Evolutionary conservation across 345 rosid species (phyloP).

Genomic region (Tarenaya hassleriana): DNA sequence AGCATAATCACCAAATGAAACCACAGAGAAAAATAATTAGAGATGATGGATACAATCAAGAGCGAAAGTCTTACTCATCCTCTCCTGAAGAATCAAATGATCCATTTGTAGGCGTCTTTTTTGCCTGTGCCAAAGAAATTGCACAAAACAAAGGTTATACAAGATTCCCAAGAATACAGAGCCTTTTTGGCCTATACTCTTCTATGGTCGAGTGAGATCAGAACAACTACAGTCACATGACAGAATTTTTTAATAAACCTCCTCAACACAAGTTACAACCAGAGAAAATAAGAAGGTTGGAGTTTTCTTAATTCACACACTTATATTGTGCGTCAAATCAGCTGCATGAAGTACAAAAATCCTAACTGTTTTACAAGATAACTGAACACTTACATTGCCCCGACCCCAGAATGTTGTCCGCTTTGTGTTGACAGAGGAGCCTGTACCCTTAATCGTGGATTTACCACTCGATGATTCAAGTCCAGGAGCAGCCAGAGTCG

Average conservation of each 20-base stretch:
- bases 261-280: no score
- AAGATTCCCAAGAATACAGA: conserved; percentile 2
- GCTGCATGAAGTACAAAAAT: conserved; percentile 1
- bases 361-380: conserved; percentile 16
- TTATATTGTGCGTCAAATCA: background rate
- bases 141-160: conserved; percentile 12
- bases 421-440: conserved; percentile 54
- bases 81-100: conserved; percentile 95
- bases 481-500: conserved; percentile 44
- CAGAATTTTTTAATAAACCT: background rate
- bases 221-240: conserved; percentile 3
- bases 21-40: background rate
- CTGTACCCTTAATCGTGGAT: conserved; percentile 48
- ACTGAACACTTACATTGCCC: conserved; percentile 57
- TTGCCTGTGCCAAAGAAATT: conserved; percentile 46
- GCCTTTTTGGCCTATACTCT: background rate
- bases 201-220: conserved; percentile 1
- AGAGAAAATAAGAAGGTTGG: background rate
- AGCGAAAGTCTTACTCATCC: conserved; percentile 77
- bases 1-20: background rate
- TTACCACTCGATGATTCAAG: conserved; percentile 59
- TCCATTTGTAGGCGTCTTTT: conserved; percentile 79
- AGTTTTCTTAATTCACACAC: background rate
- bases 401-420: conserved; percentile 89
- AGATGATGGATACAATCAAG: conserved; percentile 15